A percentile compares a stretch with the other conserved stretches of the same genome.
Conservation (phyloP, 1,139 yeast species). For the Kodamaea ohmeri region DNA sequence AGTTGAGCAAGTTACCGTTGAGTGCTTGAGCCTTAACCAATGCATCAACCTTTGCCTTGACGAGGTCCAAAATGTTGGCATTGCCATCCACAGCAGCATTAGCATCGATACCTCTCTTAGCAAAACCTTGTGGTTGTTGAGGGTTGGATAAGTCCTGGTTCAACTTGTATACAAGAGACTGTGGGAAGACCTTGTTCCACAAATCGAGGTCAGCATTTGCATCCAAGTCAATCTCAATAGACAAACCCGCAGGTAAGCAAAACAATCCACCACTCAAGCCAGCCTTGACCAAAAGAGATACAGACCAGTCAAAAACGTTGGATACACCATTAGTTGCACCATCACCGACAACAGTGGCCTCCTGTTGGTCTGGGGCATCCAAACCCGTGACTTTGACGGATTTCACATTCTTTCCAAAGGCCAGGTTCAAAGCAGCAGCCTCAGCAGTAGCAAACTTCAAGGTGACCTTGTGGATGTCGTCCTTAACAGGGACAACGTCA, state of each 20-base stretch:
- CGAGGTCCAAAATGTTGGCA: slow-evolving; percentile 7
- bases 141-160: slow-evolving; percentile 12
- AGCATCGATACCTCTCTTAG: slow-evolving; percentile 10
- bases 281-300: slow-evolving; percentile 26
- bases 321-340: slow-evolving; percentile 10
- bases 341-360: slow-evolving; percentile 9
- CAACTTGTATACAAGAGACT: slow-evolving; percentile 18
- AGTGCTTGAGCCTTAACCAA: slow-evolving; percentile 3
- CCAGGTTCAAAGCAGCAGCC: slow-evolving; percentile 14
- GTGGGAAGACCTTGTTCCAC: slow-evolving; percentile 20
- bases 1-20: slow-evolving; percentile 17
- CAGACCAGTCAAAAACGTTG: slow-evolving; percentile 26
- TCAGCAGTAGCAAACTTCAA: slow-evolving; percentile 19
- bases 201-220: slow-evolving; percentile 15
- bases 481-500: slow-evolving; percentile 25
- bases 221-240: slow-evolving; percentile 24
- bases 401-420: slow-evolving; percentile 9
- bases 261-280: slow-evolving; percentile 17
- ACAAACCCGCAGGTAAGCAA: slow-evolving; percentile 32
- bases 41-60: slow-evolving; percentile 8
- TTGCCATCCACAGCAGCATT: slow-evolving; percentile 6
- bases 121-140: slow-evolving; percentile 6
- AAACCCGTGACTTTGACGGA: slow-evolving; percentile 19
- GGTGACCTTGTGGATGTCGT: slow-evolving; percentile 28
- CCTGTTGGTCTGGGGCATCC: slow-evolving; percentile 10